phyloP scores from a whole-genome alignment of 2,329 filamentous ascomycete species.

The Magnaporthiopsis incrustans region DNA sequence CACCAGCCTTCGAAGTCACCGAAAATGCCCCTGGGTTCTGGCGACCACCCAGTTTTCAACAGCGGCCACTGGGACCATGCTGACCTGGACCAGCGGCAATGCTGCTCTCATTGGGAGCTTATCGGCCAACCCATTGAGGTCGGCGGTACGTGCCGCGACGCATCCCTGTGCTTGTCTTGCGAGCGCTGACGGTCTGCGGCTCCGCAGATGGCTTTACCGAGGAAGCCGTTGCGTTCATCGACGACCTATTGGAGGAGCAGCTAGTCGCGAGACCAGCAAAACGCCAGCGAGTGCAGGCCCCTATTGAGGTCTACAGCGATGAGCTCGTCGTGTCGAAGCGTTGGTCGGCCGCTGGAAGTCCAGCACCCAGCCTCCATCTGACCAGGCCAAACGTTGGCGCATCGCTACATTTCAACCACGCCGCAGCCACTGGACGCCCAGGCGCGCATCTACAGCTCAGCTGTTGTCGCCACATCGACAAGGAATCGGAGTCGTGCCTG shows the following conservation, averaged over 20 bases:
- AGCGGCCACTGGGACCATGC: not conserved
- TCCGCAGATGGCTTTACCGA: not conserved
- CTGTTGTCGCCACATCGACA: not conserved
- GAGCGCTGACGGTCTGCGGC: not conserved
- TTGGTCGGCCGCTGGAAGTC: not conserved
- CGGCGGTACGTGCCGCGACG: not conserved
- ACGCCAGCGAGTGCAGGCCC: not conserved
- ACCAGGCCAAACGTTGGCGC: not conserved
- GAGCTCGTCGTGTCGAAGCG: conserved; percentile 4
- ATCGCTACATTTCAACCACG: not conserved
- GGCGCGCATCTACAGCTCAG: not conserved
- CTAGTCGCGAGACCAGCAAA: not conserved
- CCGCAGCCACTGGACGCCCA: not conserved
- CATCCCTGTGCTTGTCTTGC: not conserved
- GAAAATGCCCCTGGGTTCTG: too few species aligned
- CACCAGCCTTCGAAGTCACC: too few species aligned
- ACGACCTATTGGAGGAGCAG: not conserved
- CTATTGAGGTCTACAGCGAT: conserved; percentile 3
- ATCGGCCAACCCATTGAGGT: not conserved
- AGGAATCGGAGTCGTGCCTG: not conserved
- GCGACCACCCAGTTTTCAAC: too few species aligned
- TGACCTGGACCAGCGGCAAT: not conserved
- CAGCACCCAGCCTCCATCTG: not conserved
- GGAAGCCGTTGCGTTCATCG: not conserved
- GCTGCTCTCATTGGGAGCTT: not conserved